Conservation (phyloP, 306 rosid genomes). For the Vigna reflexopilosa region DNA sequence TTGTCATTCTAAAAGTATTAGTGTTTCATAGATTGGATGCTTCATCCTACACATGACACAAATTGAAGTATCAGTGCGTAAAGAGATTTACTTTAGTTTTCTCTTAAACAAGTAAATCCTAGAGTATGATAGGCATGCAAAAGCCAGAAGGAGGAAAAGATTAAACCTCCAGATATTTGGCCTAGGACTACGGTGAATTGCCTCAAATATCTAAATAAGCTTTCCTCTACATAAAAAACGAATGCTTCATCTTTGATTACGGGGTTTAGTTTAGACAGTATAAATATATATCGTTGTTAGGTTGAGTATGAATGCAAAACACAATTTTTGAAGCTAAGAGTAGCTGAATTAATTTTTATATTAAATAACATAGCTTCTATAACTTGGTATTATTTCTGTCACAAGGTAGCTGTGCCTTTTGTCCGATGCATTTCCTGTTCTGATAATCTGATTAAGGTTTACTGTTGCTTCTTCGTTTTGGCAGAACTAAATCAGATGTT, state of each 20-base stretch:
- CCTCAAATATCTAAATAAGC: neutral
- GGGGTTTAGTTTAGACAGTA: constrained; percentile 37
- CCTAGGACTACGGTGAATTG: constrained; percentile 1
- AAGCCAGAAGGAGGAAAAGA: neutral
- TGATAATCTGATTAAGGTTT: constrained; percentile 42
- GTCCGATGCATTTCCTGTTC: constrained; percentile 34
- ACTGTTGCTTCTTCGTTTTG: constrained; percentile 19
- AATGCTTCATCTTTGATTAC: constrained; percentile 20
- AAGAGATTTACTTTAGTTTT: constrained; percentile 3
- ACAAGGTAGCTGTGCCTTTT: constrained; percentile 28
- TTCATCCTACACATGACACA: too few species aligned
- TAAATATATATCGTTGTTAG: constrained; percentile 28
- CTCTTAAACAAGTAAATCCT: constrained; percentile 25
- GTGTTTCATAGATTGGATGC: too few species aligned
- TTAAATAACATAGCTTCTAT: constrained; percentile 15
- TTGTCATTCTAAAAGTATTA: too few species aligned
- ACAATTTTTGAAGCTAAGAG: constrained; percentile 13
- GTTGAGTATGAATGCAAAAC: constrained; percentile 7
- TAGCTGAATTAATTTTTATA: constrained; percentile 20
- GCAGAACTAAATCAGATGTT: constrained; percentile 76
- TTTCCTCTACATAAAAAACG: neutral
- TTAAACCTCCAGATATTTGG: constrained; percentile 18
- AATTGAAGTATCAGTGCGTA: too few species aligned
- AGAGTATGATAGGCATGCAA: constrained; percentile 14
- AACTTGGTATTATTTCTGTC: constrained; percentile 24